Evolutionary conservation across 148 eudicot genomes (phyloP), one percentile per base, ranked within the genome.

Genomic region (Chenopodium berlandieri): DNA sequence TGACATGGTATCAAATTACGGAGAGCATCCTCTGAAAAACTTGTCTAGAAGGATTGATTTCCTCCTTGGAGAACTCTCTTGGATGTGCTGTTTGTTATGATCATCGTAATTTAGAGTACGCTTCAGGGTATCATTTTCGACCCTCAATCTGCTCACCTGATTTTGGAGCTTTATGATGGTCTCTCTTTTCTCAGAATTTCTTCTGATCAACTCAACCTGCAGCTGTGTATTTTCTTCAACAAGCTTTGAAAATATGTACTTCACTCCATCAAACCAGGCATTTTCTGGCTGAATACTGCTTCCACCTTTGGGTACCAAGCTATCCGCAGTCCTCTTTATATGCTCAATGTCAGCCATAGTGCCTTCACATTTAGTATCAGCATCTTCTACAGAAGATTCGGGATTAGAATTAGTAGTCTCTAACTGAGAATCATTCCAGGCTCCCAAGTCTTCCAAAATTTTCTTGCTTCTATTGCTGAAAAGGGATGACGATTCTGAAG

Each of bases 111-210:
- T 78, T 14, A 85, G 66, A 47, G 69, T 37, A 25, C 44, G 82
- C 30, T 67, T 62, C 72, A 81, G 37, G n/a, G 76, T 48, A 40
- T 78, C 71, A 23, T 85, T 85, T 32, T 81, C 84, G 2, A 40
- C 64, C 73, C 20, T n/a, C 82, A 85, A 60, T 58, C 50, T 56
- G 31, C 32, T 78, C 76, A 85, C 73, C 71, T 78, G 79, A 11
- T 74, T 74, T 46, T 76, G 75, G 40, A 85, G 85, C 78, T 79
- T 74, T 64, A 50, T 60, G n/a, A 85, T 85, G 75, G 48, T 72
- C 58, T 76, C 88, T 54, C 81, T 85, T 75, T 85, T 85, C 74
- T 85, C 87, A 8, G 76, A 75, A 65, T 85, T 85, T 66, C 85
- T 64, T 76, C 71, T 79, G 19, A 85, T 82, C 75, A 82, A 65